Conservation (phyloP, 2,329 filamentous ascomycete species). For the Stachybotrys chartarum region DNA sequence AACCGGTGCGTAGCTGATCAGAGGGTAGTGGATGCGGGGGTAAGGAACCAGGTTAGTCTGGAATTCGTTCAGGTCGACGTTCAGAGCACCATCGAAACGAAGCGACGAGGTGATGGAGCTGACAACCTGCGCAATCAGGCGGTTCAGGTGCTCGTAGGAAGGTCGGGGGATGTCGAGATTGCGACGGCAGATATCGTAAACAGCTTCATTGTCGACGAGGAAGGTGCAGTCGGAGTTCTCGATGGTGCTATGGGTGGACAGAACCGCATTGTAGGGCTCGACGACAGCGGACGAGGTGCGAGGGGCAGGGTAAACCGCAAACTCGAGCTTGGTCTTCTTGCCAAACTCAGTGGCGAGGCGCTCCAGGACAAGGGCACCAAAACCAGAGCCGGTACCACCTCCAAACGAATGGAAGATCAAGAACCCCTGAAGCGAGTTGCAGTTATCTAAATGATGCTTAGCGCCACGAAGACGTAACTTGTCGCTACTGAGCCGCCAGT, state of each 20-base stretch:
- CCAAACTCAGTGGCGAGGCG: conserved; percentile 66
- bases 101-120: conserved; percentile 68
- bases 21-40: conserved; percentile 66
- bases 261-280: conserved; percentile 67
- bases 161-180: conserved; percentile 64
- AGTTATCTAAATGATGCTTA: conserved; percentile 50
- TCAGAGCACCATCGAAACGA: conserved; percentile 65
- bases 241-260: conserved; percentile 68
- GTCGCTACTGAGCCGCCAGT: background rate
- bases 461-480: background rate
- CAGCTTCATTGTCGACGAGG: conserved; percentile 67
- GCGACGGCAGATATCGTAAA: conserved; percentile 69
- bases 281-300: conserved; percentile 64
- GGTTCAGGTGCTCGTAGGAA: conserved; percentile 65
- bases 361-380: conserved; percentile 65
- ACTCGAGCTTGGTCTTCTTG: conserved; percentile 74
- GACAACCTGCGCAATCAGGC: conserved; percentile 66
- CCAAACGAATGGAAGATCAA: conserved; percentile 70
- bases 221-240: conserved; percentile 77
- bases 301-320: conserved; percentile 64
- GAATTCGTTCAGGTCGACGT: conserved; percentile 71
- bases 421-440: conserved; percentile 65
- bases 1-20: conserved; percentile 67
- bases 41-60: conserved; percentile 71
- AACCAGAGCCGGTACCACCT: conserved; percentile 66